phyloP scores from a whole-genome alignment of 2,329 filamentous ascomycete species.

The Periconia sp. region DNA sequence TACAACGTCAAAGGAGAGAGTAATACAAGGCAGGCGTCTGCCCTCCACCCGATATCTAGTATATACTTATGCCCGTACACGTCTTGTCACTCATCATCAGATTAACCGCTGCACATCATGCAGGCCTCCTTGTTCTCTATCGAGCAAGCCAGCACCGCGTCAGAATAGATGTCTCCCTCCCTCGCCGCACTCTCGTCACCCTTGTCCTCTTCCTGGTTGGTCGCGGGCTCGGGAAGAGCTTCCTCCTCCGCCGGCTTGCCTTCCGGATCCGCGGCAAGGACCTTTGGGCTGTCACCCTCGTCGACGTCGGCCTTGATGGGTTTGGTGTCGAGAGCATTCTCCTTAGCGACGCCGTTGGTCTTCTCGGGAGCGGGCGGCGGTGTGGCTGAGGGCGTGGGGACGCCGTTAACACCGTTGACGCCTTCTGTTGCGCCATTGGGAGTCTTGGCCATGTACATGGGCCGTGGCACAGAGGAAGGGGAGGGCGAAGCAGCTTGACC shows the following conservation, averaged over 20 bases:
- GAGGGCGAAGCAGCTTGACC: conserved; percentile 52
- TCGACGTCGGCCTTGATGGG: conserved; percentile 78
- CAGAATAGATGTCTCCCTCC: conserved; percentile 93
- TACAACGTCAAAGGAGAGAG: conserved; percentile 10
- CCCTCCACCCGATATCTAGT: conserved; percentile 16
- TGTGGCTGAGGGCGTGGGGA: conserved; percentile 72
- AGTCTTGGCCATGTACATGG: conserved; percentile 68
- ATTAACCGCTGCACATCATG: conserved; percentile 97
- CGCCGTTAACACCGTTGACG: conserved; percentile 58
- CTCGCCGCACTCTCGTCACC: conserved; percentile 74
- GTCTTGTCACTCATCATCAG: conserved; percentile 18
- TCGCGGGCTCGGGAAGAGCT: conserved; percentile 61
- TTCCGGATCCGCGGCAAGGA: conserved; percentile 73
- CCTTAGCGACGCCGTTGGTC: conserved; percentile 54
- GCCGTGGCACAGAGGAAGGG: conserved; percentile 67
- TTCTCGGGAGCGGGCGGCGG: conserved; percentile 62
- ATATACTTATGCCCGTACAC: conserved; percentile 16
- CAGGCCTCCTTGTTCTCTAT: conserved; percentile 97
- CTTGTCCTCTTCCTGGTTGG: conserved; percentile 74
- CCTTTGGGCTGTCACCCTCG: conserved; percentile 80
- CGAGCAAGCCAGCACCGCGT: conserved; percentile 90
- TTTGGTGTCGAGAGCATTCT: conserved; percentile 65
- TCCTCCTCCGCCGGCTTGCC: conserved; percentile 66
- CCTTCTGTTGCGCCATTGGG: conserved; percentile 44
- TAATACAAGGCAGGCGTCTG: conserved; percentile 22